Conservation (phyloP, 208 protist species). For the Vickermania spadyakhi region DNA sequence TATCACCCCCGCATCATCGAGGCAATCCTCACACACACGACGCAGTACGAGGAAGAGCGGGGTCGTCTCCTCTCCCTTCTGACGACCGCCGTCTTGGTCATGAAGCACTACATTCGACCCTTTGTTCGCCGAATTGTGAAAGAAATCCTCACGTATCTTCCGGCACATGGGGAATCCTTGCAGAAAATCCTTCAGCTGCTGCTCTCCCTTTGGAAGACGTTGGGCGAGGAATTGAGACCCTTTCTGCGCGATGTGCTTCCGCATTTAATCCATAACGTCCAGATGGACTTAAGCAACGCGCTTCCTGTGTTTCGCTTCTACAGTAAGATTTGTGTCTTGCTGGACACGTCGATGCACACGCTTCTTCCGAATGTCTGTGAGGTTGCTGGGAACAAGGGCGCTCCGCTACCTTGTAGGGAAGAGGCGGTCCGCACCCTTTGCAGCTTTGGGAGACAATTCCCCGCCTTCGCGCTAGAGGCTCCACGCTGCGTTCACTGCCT, state of each 20-base stretch:
- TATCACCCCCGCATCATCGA: conserved; percentile 59
- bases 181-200: conserved; percentile 58
- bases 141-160: neutral
- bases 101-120: conserved; percentile 54
- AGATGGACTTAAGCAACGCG: conserved; percentile 37
- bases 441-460: conserved; percentile 58
- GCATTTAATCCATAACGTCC: conserved; percentile 47
- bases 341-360: conserved; percentile 74
- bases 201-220: conserved; percentile 47
- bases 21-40: conserved; percentile 50
- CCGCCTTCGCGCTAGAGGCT: conserved; percentile 55
- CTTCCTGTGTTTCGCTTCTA: conserved; percentile 73
- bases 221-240: conserved; percentile 79
- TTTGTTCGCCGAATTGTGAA: neutral
- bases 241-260: conserved; percentile 63
- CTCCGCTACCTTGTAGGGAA: conserved; percentile 37
- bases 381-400: conserved; percentile 43
- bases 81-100: conserved; percentile 40
- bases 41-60: conserved; percentile 44
- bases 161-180: conserved; percentile 48
- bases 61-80: conserved; percentile 50
- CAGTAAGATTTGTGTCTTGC: conserved; percentile 52
- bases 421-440: conserved; percentile 54
- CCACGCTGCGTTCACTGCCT: conserved; percentile 76
- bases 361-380: conserved; percentile 76